Percentiles rank a stretch among this genome's conserved stretches.
Evolutionary conservation across 2,329 filamentous ascomycete genomes (phyloP).

Genomic region (Monilinia laxa): DNA sequence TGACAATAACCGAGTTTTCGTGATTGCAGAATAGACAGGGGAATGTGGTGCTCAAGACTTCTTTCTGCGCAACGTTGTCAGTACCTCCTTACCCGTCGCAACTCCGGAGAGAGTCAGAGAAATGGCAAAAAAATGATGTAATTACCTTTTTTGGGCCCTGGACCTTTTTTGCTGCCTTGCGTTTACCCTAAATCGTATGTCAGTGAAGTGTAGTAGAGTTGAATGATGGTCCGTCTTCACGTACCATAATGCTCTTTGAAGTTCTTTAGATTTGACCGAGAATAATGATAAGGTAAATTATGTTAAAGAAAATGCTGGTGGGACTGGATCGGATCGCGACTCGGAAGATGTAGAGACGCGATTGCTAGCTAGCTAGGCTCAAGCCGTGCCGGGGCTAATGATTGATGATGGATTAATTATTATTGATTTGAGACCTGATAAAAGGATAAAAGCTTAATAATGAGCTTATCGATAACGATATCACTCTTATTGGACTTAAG

Average conservation of each 20-base stretch:
- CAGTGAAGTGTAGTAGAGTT: not conserved
- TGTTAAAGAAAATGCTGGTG: slow-evolving; percentile 19
- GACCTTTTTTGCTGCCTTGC: slow-evolving; percentile 83
- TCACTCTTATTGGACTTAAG: not conserved
- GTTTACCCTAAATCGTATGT: slow-evolving; percentile 69
- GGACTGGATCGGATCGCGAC: slow-evolving; percentile 11
- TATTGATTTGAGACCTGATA: no score
- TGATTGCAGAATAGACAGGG: slow-evolving; percentile 98
- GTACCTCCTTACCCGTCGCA: slow-evolving; percentile 5
- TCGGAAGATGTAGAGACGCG: slow-evolving; percentile 13
- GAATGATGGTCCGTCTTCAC: not conserved
- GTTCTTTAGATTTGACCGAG: not conserved
- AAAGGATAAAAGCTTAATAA: no score
- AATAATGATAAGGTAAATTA: slow-evolving; percentile 13
- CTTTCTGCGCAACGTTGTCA: slow-evolving; percentile 49
- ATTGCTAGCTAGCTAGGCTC: not conserved
- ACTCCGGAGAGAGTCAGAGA: not conserved
- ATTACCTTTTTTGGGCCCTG: slow-evolving; percentile 77
- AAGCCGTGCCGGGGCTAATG: no score
- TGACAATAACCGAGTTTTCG: slow-evolving; percentile 86
- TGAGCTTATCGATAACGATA: slow-evolving; percentile 16
- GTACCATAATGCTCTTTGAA: slow-evolving; percentile 11
- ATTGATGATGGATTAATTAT: no score
- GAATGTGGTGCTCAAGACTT: slow-evolving; percentile 78
- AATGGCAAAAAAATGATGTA: not conserved